Base-by-base conservation (phyloP, 352 stramenopile genomes). In the Detonula confervacea region DNA sequence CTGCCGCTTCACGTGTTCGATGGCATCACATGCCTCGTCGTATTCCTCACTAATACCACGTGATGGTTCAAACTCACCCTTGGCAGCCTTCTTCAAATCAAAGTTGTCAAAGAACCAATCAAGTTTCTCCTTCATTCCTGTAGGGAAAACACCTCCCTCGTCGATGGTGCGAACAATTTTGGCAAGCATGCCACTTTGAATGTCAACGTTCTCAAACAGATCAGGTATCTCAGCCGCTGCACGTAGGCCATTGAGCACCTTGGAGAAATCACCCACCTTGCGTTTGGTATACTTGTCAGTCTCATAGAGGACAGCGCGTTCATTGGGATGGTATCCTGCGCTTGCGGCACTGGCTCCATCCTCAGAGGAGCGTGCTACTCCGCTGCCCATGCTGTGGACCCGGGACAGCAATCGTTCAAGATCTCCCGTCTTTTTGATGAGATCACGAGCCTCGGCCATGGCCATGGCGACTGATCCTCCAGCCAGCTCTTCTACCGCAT, bases 221-320 rank as follows among this genome's bases (percentile, higher is more conserved):
- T 96, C 85, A 12, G 91, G 88, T 29, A 98, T 93, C 14, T 95
- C 87, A 74, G 96, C 92, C 0, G 95, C 70, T 92, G 91, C 47
- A 47, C 79, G 81, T 49, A 99, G 96, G 18, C 95, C 97, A 49
- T 95, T 92, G 4, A 99, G 79, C 8, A 98, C 83, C 1, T 97
- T 90, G 0, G 77, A 88, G 72, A 94, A 95, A 60, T 94, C 86
- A 33, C 93, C 93, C 44, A 99, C 98, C 85, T 99, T 99, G 55
- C 96, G 95, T 69, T 96, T 96, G 61, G 98, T 99, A 91, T 99
- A 98, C 64, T 95, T 97, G 59, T 92, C 94, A 16, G 86, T 92
- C 81, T 99, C 97, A 84, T 99, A 99, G 87, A 99, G 96, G 60
- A 99, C 95, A 42, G 97, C 97, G 33, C 97, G 91, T 54, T 96